A percentile compares a stretch with the other conserved stretches of the same genome.
Evolutionary conservation across 2,329 filamentous ascomycete genomes (phyloP).

Genomic region (Claviceps capensis): DNA sequence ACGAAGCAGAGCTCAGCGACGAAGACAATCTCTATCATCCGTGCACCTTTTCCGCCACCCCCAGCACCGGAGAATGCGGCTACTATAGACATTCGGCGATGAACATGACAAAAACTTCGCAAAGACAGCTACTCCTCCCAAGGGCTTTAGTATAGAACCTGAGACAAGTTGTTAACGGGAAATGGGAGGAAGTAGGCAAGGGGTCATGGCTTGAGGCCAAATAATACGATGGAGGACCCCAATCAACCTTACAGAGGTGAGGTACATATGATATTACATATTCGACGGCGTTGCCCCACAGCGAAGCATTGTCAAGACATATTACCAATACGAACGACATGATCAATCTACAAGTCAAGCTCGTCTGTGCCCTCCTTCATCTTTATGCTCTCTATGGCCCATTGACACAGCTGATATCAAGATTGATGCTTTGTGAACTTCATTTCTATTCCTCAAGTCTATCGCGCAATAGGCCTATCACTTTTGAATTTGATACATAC

Average conservation of each 20-base stretch:
- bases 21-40: neutral
- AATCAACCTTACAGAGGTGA: neutral
- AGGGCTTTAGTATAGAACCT: neutral
- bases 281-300: neutral
- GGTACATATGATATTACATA: neutral
- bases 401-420: neutral
- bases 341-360: neutral
- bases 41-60: neutral
- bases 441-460: slow-evolving; percentile 9
- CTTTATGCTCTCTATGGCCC: neutral
- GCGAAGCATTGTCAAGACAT: neutral
- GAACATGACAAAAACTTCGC: neutral
- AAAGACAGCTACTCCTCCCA: neutral
- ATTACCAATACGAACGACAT: neutral
- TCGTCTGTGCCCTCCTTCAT: neutral
- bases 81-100: neutral
- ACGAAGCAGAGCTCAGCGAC: neutral
- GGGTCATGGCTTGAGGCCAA: neutral
- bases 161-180: neutral
- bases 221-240: neutral
- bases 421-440: neutral
- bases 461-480: neutral
- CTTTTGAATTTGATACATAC: too few species aligned
- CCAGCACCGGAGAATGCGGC: neutral
- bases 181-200: neutral